A percentile compares a stretch with the other conserved stretches of the same genome.
phyloP scores from a whole-genome alignment of 108 stramenopile genomes.

The Epithemia pelagica region DNA sequence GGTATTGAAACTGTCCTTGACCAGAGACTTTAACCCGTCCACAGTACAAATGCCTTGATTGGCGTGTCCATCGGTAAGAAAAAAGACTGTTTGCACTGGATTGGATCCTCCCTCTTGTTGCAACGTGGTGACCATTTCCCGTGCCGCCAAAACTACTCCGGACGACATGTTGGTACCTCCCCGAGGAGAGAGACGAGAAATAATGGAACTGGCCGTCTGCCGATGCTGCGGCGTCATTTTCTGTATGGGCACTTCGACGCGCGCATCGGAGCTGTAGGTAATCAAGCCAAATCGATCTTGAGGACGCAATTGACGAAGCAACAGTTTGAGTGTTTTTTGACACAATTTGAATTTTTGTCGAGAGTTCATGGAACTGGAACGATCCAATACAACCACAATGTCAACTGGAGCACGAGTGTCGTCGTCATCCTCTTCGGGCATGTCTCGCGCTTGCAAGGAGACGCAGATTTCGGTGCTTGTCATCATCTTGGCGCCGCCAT shows the following conservation, averaged over 20 bases:
- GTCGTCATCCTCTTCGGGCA: conserved; percentile 7
- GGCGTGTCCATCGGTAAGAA: conserved; percentile 68
- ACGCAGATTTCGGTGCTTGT: conserved; percentile 5
- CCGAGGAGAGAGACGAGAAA: conserved; percentile 17
- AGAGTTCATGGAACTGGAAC: conserved; percentile 27
- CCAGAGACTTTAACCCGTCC: conserved; percentile 25
- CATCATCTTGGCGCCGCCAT: background rate
- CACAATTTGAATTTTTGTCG: conserved; percentile 47
- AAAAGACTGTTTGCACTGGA: conserved; percentile 40
- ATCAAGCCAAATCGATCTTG: conserved; percentile 56
- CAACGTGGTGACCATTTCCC: conserved; percentile 15
- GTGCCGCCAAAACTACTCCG: conserved; percentile 25
- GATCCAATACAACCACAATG: conserved; percentile 56
- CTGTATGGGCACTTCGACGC: conserved; percentile 30
- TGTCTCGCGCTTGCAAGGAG: background rate
- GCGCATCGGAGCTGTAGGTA: conserved; percentile 36
- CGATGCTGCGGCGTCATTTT: conserved; percentile 27
- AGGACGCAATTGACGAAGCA: conserved; percentile 38
- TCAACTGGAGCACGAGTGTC: conserved; percentile 39
- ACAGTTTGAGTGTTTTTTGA: conserved; percentile 43
- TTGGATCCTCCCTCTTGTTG: background rate
- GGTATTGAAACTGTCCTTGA: conserved; percentile 23
- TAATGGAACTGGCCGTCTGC: conserved; percentile 19
- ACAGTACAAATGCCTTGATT: conserved; percentile 38
- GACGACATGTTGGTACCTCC: conserved; percentile 48